Conservation (phyloP, 371 early-diverging fungal species). For the Dinochytrium kinnereticum region DNA sequence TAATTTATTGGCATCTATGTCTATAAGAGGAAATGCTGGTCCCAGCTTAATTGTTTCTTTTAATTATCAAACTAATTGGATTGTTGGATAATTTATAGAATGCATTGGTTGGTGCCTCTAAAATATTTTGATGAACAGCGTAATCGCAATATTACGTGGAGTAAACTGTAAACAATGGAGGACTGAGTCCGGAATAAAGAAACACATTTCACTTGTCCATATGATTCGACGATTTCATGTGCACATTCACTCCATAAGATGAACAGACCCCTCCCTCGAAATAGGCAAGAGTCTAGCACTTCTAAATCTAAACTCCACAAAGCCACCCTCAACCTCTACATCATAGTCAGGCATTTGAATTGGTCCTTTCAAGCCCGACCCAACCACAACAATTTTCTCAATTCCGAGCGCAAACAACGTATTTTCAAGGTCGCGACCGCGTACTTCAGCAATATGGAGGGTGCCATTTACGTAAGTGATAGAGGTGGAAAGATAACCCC, state of each 20-base stretch:
- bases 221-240: no score
- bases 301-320: background rate
- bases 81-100: no score
- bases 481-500: slow-evolving; percentile 56
- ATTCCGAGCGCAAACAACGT: background rate
- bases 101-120: no score
- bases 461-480: background rate
- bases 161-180: no score
- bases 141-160: no score
- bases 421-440: background rate
- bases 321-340: background rate
- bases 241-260: background rate
- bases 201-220: no score
- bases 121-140: no score
- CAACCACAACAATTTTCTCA: background rate
- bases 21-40: no score
- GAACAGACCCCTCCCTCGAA: background rate
- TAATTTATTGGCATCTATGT: no score
- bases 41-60: no score
- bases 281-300: background rate
- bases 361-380: background rate
- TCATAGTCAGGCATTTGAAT: background rate
- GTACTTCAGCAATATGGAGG: background rate
- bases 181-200: no score
- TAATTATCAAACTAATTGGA: no score